Conservation (phyloP, 805 yeast genomes). For the Ogataea paraovalis region DNA sequence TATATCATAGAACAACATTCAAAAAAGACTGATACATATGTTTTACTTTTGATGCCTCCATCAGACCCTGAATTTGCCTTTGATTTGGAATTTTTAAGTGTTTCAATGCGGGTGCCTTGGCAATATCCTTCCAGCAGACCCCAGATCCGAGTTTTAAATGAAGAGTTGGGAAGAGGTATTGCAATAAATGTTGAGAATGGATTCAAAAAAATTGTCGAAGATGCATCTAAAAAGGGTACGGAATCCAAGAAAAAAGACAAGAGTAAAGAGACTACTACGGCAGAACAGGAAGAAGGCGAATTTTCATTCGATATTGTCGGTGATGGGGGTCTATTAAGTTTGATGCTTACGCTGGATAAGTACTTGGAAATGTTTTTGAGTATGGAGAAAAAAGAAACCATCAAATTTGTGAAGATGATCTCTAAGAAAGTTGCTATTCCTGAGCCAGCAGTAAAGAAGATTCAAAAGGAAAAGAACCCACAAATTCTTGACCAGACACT, state of each 20-base stretch:
- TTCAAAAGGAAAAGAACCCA: conserved; percentile 4
- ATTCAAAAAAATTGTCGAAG: conserved; percentile 42
- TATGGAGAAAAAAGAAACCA: conserved; percentile 55
- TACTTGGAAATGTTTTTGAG: conserved; percentile 56
- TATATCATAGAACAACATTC: conserved; percentile 13
- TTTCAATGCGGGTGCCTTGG: conserved; percentile 52
- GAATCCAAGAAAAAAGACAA: conserved; percentile 15
- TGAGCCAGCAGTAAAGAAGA: not conserved
- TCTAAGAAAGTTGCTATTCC: conserved; percentile 13
- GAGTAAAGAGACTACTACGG: conserved; percentile 1
- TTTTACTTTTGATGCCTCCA: conserved; percentile 47
- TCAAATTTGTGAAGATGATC: conserved; percentile 48
- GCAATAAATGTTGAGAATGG: conserved; percentile 66
- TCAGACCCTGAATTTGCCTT: conserved; percentile 73
- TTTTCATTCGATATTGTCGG: conserved; percentile 32
- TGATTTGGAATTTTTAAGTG: conserved; percentile 49
- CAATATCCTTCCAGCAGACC: conserved; percentile 52
- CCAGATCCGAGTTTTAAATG: conserved; percentile 52
- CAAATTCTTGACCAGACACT: not conserved
- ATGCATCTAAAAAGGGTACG: conserved; percentile 29
- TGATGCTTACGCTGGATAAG: conserved; percentile 51
- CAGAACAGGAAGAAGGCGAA: not conserved
- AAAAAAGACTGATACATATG: conserved; percentile 29
- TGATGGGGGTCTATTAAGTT: conserved; percentile 51
- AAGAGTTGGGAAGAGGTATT: conserved; percentile 66